These are phyloP conservation scores for Globisporangium irregulare DNA, from an alignment of 352 stramenopile species.

Conservation along the genomic window DNA sequence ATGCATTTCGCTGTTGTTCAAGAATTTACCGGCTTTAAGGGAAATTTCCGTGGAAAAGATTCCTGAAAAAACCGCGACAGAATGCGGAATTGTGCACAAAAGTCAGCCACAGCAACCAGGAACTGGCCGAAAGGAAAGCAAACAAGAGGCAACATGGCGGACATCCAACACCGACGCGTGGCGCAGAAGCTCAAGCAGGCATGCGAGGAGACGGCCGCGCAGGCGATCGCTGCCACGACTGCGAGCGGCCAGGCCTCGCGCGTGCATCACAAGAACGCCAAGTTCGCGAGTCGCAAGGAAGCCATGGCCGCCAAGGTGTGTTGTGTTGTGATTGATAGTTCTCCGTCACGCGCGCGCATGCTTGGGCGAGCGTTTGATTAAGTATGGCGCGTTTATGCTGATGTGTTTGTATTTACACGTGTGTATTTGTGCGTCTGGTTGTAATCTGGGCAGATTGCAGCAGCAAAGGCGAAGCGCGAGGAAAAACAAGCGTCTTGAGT, in stretches of 20 bases:
- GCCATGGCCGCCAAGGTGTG: conserved; percentile 71
- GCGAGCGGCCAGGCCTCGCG: conserved; percentile 64
- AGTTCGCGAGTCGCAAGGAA: conserved; percentile 79
- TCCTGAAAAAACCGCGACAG: too few species aligned
- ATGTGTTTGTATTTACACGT: conserved; percentile 4
- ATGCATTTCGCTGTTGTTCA: neutral
- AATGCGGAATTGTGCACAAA: neutral
- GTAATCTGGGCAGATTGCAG: conserved; percentile 48
- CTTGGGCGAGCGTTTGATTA: neutral
- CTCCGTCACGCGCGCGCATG: neutral
- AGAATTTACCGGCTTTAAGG: neutral
- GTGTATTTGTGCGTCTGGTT: neutral
- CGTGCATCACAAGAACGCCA: conserved; percentile 84
- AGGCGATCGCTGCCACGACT: conserved; percentile 73
- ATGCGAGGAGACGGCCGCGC: conserved; percentile 77
- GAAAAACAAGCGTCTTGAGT: conserved; percentile 23
- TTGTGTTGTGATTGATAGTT: neutral
- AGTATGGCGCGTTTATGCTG: neutral
- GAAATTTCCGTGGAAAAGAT: neutral
- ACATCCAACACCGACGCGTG: conserved; percentile 64
- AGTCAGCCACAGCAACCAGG: neutral
- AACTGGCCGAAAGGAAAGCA: neutral
- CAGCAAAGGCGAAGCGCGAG: conserved; percentile 74
- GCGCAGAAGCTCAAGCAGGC: conserved; percentile 73
- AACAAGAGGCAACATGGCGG: conserved; percentile 35